phyloP scores from a whole-genome alignment of 192 early-diverging fungal species.

The Podila minutissima region DNA sequence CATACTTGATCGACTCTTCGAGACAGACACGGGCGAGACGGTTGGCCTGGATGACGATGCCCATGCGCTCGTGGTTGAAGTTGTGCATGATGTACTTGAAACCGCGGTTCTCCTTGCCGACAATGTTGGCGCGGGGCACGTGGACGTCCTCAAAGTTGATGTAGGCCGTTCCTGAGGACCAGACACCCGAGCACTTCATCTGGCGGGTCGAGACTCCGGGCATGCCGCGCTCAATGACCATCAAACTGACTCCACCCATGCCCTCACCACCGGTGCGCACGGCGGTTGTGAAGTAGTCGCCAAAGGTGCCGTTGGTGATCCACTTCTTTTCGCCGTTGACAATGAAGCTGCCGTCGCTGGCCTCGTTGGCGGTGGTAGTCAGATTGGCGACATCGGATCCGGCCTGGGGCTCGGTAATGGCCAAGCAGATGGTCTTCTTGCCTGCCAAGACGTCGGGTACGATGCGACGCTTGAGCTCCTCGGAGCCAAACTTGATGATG shows the following conservation, averaged over 20 bases:
- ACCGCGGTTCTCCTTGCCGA: conserved; percentile 86
- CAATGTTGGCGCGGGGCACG: conserved; percentile 85
- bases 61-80: conserved; percentile 86
- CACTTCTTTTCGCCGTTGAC: conserved; percentile 91
- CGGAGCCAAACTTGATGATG: conserved; percentile 74
- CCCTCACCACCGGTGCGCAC: conserved; percentile 81
- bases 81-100: conserved; percentile 86
- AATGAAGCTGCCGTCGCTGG: conserved; percentile 78
- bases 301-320: conserved; percentile 86
- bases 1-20: conserved; percentile 85
- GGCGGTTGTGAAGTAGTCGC: conserved; percentile 86
- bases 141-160: conserved; percentile 88
- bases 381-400: conserved; percentile 83
- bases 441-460: conserved; percentile 73
- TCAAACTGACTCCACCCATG: conserved; percentile 79
- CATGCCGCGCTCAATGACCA: conserved; percentile 79
- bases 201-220: conserved; percentile 82
- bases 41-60: conserved; percentile 85
- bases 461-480: conserved; percentile 74
- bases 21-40: conserved; percentile 89
- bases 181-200: conserved; percentile 86
- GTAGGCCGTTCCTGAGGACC: conserved; percentile 84
- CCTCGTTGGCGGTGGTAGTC: conserved; percentile 68
- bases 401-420: conserved; percentile 81
- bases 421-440: conserved; percentile 81